These are phyloP conservation scores for Globisporangium echinulatum DNA, from an alignment of 352 stramenopile genomes.

Conservation along the genomic window DNA sequence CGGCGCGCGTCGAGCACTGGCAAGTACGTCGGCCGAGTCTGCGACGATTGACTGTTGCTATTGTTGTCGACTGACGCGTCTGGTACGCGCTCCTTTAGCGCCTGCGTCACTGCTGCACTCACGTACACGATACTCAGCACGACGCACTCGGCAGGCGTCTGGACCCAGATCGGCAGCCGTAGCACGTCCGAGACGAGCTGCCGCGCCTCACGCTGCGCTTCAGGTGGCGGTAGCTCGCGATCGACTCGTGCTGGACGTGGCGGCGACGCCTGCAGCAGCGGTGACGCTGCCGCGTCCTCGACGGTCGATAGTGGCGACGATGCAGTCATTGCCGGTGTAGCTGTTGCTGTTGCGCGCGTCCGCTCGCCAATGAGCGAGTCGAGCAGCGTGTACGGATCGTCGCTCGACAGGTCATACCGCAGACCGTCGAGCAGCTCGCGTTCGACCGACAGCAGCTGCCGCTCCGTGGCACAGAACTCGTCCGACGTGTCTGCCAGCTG, in stretches of 20 bases:
- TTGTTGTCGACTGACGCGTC: not conserved
- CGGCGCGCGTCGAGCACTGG: conserved; percentile 31
- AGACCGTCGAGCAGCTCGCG: conserved; percentile 62
- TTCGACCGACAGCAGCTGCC: conserved; percentile 56
- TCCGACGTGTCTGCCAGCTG: conserved; percentile 24
- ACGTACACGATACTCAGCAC: conserved; percentile 67
- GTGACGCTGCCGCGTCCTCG: not conserved
- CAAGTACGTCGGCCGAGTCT: conserved; percentile 34
- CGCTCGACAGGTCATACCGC: conserved; percentile 64
- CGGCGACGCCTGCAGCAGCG: conserved; percentile 9
- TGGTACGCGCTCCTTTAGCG: conserved; percentile 16
- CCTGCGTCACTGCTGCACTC: conserved; percentile 43
- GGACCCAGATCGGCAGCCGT: conserved; percentile 56
- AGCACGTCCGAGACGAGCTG: conserved; percentile 51
- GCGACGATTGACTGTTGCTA: not conserved
- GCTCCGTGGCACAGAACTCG: conserved; percentile 44
- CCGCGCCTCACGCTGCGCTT: conserved; percentile 65
- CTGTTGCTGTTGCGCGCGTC: conserved; percentile 29
- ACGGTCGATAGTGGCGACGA: conserved; percentile 2
- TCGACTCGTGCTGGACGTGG: conserved; percentile 6
- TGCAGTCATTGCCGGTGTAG: no score
- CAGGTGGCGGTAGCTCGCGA: conserved; percentile 19
- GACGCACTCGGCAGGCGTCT: conserved; percentile 53
- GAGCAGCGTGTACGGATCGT: conserved; percentile 66
- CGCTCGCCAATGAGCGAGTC: conserved; percentile 53